A percentile compares a stretch with the other conserved stretches of the same genome.
These are phyloP conservation scores for Ananas comosus DNA, from an alignment of 176 grass and related monocot species.

Conservation along the genomic window DNA sequence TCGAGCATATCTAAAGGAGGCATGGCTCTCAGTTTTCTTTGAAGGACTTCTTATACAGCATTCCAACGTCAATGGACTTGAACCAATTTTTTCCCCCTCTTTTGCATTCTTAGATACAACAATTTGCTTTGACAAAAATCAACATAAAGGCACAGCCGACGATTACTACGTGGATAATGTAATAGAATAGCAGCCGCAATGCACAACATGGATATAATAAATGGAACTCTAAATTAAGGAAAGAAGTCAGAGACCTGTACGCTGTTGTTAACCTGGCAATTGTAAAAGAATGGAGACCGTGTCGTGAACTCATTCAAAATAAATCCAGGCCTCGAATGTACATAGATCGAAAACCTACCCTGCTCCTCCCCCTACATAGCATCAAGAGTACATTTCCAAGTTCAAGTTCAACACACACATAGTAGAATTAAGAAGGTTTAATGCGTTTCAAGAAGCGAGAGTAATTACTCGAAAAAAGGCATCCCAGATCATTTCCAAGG, in stretches of 20 bases:
- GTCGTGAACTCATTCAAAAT: slow-evolving; percentile 70
- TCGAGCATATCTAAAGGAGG: too few relatives aligned
- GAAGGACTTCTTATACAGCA: too few relatives aligned
- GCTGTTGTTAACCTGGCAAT: slow-evolving; percentile 90
- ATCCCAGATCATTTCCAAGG: slow-evolving; percentile 90
- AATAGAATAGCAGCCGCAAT: too few relatives aligned
- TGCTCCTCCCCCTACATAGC: slow-evolving; percentile 46
- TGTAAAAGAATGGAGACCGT: slow-evolving; percentile 66
- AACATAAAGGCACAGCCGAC: too few relatives aligned
- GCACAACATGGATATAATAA: too few relatives aligned
- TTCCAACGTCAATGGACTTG: too few relatives aligned
- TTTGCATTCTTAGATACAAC: too few relatives aligned
- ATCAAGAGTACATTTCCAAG: neutral
- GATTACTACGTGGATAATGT: too few relatives aligned
- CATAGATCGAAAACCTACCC: slow-evolving; percentile 66
- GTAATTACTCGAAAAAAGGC: slow-evolving; percentile 64
- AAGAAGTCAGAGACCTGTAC: slow-evolving; percentile 42
- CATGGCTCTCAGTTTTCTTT: too few relatives aligned
- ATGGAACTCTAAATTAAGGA: neutral
- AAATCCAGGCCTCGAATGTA: slow-evolving; percentile 93
- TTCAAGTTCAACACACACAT: neutral
- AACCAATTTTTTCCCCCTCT: too few relatives aligned
- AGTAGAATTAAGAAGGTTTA: neutral
- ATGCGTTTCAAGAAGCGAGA: neutral
- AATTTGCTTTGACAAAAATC: too few relatives aligned